Evolutionary conservation across 1,284 basidiomycete species (phyloP).

Genomic region (Ustilago hordei): DNA sequence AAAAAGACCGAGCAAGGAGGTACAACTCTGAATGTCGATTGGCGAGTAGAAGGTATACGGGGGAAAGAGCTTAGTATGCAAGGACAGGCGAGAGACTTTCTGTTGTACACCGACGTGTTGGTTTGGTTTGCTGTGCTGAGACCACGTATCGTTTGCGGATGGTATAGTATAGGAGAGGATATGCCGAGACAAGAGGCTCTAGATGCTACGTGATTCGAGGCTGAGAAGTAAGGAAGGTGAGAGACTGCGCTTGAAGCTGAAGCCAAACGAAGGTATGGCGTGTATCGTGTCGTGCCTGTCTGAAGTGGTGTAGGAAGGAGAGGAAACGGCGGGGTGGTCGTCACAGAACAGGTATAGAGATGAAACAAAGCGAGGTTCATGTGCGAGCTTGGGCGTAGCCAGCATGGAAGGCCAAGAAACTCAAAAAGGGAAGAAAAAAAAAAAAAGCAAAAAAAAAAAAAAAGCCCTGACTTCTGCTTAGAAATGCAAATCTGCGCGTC

Average conservation of each 20-base stretch:
- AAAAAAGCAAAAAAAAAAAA: background rate
- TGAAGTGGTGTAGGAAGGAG: background rate
- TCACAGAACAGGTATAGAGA: slow-evolving; percentile 2
- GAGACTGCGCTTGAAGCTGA: slow-evolving; percentile 1
- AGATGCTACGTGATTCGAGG: background rate
- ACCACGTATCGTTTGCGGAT: background rate
- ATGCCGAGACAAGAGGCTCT: slow-evolving; percentile 5
- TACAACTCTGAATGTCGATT: background rate
- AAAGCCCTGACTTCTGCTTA: background rate
- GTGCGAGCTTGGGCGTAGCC: background rate
- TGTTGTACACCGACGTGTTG: slow-evolving; percentile 18
- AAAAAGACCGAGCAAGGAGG: too few relatives aligned
- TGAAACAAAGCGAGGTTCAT: background rate
- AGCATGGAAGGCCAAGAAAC: slow-evolving; percentile 1
- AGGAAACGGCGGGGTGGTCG: background rate
- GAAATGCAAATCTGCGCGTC: slow-evolving; percentile 4
- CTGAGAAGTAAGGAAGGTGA: background rate
- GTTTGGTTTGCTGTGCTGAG: background rate
- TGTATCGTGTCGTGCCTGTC: background rate
- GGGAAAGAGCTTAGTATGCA: slow-evolving; percentile 1
- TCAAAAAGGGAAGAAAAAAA: background rate
- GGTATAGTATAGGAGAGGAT: slow-evolving; percentile 11
- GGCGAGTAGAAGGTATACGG: background rate
- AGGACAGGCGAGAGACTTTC: background rate
- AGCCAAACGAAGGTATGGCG: background rate